Evolutionary conservation across 208 protist species (phyloP).

Genomic region (Crithidia fasciculata): DNA sequence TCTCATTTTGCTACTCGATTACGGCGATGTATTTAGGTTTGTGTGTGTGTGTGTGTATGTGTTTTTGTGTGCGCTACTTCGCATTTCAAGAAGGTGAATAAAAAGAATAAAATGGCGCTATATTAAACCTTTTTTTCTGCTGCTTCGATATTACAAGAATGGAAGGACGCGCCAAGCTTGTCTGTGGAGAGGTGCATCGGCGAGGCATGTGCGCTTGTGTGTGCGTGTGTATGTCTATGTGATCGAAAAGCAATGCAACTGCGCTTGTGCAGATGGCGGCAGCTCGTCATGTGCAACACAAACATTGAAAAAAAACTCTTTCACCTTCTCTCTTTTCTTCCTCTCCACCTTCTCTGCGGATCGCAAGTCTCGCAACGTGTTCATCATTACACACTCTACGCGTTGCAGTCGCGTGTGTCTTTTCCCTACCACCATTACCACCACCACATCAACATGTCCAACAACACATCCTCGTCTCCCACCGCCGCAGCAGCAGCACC

Average conservation of each 20-base stretch:
- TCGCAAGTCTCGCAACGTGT: neutral
- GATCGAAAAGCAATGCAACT: no score
- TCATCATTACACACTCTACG: neutral
- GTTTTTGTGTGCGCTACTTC: constrained; percentile 34
- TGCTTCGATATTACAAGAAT: no score
- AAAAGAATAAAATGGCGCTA: constrained; percentile 6
- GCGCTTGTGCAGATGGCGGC: no score
- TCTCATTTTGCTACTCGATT: no score
- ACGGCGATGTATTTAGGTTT: no score
- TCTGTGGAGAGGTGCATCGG: no score
- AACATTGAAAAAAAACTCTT: neutral
- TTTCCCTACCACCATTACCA: neutral
- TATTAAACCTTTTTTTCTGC: neutral
- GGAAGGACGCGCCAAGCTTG: no score
- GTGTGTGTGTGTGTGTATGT: constrained; percentile 7
- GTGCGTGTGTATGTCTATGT: neutral
- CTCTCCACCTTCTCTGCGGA: neutral
- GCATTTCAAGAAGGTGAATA: constrained; percentile 24
- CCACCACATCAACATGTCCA: neutral
- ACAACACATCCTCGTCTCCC: neutral
- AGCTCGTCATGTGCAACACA: no score
- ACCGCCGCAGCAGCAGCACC: neutral
- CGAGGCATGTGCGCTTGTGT: neutral
- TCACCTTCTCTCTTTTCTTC: constrained; percentile 8
- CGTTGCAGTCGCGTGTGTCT: neutral